phyloP scores from a whole-genome alignment of 305 asterid genomes.

The Fraxinus dipetala region DNA sequence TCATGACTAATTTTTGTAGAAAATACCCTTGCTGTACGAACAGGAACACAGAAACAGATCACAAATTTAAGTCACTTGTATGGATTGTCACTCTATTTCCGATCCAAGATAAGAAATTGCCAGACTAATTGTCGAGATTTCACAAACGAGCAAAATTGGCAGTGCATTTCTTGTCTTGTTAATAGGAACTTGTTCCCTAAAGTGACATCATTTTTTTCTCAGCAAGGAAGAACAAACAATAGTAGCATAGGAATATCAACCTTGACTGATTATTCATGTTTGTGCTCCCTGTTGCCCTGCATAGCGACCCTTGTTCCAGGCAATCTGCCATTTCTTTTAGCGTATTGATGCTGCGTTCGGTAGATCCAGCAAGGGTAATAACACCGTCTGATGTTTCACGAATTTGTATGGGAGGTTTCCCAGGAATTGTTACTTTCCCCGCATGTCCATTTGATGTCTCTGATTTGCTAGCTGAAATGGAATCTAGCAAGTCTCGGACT shows the following conservation, averaged over 20 bases:
- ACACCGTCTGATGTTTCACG: conserved; percentile 97
- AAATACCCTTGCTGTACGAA: not conserved
- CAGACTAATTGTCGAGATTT: not conserved
- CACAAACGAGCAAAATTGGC: not conserved
- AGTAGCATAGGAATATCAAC: conserved; percentile 32
- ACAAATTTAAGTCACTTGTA: not conserved
- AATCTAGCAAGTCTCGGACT: conserved; percentile 87
- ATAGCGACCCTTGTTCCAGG: conserved; percentile 88
- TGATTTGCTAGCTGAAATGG: conserved; percentile 46
- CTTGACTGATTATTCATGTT: conserved; percentile 98
- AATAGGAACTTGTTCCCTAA: not conserved
- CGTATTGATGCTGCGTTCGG: conserved; percentile 76
- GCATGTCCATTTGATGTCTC: conserved; percentile 68
- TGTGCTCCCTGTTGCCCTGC: conserved; percentile 98
- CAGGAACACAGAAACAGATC: not conserved
- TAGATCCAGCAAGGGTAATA: conserved; percentile 94
- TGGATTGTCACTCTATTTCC: not conserved
- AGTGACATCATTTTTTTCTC: not conserved
- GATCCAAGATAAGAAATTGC: not conserved
- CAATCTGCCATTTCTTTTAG: conserved; percentile 95
- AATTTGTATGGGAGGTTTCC: conserved; percentile 86
- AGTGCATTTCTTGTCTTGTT: not conserved
- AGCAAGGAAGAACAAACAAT: not conserved
- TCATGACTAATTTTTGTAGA: not conserved
- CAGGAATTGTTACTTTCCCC: conserved; percentile 68